Percentiles rank a stretch among this genome's conserved stretches.
Evolutionary conservation across 202 grass and related monocot species (phyloP).

Genomic region (Schoenoplectus tabernaemontani): DNA sequence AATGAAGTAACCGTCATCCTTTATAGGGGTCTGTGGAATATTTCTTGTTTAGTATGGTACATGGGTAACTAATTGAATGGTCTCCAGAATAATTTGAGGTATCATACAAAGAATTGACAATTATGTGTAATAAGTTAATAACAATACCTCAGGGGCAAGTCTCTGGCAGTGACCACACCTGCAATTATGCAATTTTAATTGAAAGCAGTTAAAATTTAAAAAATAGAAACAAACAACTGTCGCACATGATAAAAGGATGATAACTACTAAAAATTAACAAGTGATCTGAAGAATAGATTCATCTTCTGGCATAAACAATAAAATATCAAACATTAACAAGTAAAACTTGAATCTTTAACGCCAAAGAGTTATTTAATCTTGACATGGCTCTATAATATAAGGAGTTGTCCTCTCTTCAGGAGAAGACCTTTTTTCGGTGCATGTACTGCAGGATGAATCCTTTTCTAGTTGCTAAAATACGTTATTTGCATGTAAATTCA

Average conservation of each 20-base stretch:
- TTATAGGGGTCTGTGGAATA: neutral
- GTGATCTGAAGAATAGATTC: neutral
- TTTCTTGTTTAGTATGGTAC: neutral
- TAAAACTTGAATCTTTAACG: neutral
- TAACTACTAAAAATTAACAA: too few species aligned
- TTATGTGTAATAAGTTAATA: neutral
- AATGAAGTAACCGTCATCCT: neutral
- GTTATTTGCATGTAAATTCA: neutral
- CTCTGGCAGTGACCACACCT: conserved; percentile 94
- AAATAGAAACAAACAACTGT: too few species aligned
- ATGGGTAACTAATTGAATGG: neutral
- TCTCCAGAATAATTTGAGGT: neutral
- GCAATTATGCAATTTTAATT: neutral
- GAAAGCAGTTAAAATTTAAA: neutral
- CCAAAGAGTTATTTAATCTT: neutral
- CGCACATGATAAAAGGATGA: too few species aligned
- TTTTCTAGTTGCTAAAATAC: neutral
- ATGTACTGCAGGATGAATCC: neutral
- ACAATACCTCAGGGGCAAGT: conserved; percentile 80
- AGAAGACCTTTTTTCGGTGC: too few species aligned
- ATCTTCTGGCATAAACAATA: neutral
- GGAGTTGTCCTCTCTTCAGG: too few species aligned
- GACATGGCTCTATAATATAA: neutral
- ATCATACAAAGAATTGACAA: neutral
- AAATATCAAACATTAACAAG: neutral